Base-by-base conservation (phyloP, 805 yeast species). In the Wickerhamiella allomyrinae region DNA sequence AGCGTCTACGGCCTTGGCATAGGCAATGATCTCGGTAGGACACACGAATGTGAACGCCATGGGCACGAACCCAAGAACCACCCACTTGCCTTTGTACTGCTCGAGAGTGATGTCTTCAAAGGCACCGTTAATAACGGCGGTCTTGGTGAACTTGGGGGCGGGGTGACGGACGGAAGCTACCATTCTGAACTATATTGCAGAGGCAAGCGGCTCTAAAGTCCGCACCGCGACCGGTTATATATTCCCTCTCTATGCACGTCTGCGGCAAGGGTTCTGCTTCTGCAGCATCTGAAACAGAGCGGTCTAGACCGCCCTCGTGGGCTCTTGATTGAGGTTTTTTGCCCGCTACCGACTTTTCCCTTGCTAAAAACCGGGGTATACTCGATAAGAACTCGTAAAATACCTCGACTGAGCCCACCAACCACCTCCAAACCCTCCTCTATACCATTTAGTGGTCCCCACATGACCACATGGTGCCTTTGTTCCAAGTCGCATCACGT, bases 11-110 rank as follows among this genome's bases (percentile, higher is more conserved):
- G 96, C 95, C 57, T 89, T 95, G 50, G 95, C 83, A 80, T 86
- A 91, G 56, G 97, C 97, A 68, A 91, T 79, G 73, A 91, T 87
- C 74, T 91, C 97, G 55, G 98, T 91, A 67, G 99, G 98, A 72
- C 98, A 91, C 51, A 91, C 97, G 57, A 91, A 91, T 48, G 99
- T 91, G 87, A 91, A 91, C 41, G 98, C 98, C 76, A 89, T 72
- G 67, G 98, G 99, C 65, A 91, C 80, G 73, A 91, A 91, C 50
- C 93, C 97, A 60, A 91, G 74, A 52, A 91, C 69, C 55, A 91
- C 95, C 94, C 96, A 91, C 70, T 91, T 84, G 62, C 98, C 98
- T 72, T 79, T 79, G 83, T 79, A 91, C 69, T 84, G 81, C 59
- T 89, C 97, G 57, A 91, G 78, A 48, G 94, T 73, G 57, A 91